A percentile compares a stretch with the other conserved stretches of the same genome.
Conservation (phyloP, 805 yeast genomes). For the Ogataea ramenticola region DNA sequence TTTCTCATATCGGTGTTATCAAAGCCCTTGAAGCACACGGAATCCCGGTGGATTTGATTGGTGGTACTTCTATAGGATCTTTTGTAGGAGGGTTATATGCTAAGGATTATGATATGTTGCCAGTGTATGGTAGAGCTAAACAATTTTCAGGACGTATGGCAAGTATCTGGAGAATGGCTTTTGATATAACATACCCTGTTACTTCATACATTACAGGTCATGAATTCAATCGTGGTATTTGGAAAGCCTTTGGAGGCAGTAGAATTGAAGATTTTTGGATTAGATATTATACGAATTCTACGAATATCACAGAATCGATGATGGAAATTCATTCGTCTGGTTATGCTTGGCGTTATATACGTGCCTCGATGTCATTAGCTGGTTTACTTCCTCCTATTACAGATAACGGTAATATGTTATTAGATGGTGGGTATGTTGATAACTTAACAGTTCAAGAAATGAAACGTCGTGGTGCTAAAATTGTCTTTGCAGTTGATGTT, state of each 20-base stretch:
- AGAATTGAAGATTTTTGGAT: constrained; percentile 97
- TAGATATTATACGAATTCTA: constrained; percentile 80
- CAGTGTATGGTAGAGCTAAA: constrained; percentile 85
- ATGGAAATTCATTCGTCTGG: constrained; percentile 94
- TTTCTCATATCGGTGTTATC: constrained; percentile 88
- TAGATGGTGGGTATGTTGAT: constrained; percentile 96
- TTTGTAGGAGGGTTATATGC: constrained; percentile 96
- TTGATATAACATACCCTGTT: constrained; percentile 88
- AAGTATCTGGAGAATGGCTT: constrained; percentile 74
- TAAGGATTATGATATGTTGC: constrained; percentile 82
- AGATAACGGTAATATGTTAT: constrained; percentile 83
- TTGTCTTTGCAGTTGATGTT: constrained; percentile 89
- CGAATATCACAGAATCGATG: constrained; percentile 88
- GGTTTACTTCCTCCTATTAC: constrained; percentile 87
- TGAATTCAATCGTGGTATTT: constrained; percentile 94
- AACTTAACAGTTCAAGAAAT: constrained; percentile 89
- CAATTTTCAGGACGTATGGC: constrained; percentile 77
- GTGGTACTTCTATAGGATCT: constrained; percentile 96
- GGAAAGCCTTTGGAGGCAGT: constrained; percentile 90
- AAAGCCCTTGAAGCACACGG: constrained; percentile 87
- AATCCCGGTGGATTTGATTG: constrained; percentile 87
- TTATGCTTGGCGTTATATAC: constrained; percentile 88
- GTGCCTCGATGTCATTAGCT: constrained; percentile 96
- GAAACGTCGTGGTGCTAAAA: constrained; percentile 81
- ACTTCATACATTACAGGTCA: constrained; percentile 96